Conservation (phyloP, 1,284 basidiomycete species). For the Gomphus bonarii region DNA sequence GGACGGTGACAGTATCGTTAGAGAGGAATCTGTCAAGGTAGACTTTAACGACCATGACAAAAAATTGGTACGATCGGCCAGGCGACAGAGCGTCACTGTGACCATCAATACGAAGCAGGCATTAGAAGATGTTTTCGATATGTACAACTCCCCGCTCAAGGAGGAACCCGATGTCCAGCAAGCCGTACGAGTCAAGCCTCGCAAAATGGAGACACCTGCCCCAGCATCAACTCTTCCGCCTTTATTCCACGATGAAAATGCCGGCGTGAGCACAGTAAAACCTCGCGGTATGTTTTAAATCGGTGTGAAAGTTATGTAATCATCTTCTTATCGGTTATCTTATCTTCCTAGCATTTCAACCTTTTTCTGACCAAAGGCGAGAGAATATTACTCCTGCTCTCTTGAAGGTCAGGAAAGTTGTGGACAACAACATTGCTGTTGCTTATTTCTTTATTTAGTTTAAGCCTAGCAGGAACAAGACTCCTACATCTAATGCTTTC, state of each 20-base stretch:
- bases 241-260: slow-evolving; percentile 25
- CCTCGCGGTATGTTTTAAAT: slow-evolving; percentile 25
- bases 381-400: slow-evolving; percentile 35
- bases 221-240: slow-evolving; percentile 21
- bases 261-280: slow-evolving; percentile 26
- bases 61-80: slow-evolving; percentile 23
- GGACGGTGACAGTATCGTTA: neutral
- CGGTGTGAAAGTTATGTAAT: neutral
- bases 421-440: neutral
- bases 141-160: slow-evolving; percentile 82
- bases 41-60: slow-evolving; percentile 45
- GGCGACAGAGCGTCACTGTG: slow-evolving; percentile 49
- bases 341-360: slow-evolving; percentile 25
- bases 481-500: slow-evolving; percentile 17
- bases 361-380: slow-evolving; percentile 39
- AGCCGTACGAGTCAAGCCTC: slow-evolving; percentile 23
- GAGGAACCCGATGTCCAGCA: slow-evolving; percentile 26
- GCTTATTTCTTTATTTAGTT: slow-evolving; percentile 15
- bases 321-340: slow-evolving; percentile 6
- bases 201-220: slow-evolving; percentile 24
- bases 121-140: slow-evolving; percentile 84
- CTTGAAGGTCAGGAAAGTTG: slow-evolving; percentile 29
- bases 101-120: slow-evolving; percentile 88
- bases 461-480: slow-evolving; percentile 21
- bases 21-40: slow-evolving; percentile 24